A percentile compares a stretch with the other conserved stretches of the same genome.
Conservation (phyloP, 257 asterid species). For the Nicotiana noctiflora region DNA sequence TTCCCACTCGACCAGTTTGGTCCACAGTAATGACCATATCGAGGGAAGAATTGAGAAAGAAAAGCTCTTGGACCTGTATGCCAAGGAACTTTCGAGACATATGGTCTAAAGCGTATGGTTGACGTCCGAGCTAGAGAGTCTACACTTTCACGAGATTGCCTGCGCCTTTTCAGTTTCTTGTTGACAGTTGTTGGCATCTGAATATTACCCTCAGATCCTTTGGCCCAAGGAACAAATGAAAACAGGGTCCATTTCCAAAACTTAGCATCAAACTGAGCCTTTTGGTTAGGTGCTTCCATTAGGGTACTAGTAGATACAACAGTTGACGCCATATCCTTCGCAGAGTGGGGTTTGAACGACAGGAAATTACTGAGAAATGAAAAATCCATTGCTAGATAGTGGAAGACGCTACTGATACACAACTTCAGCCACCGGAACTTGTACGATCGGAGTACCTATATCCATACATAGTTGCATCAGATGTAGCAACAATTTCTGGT, state of each 20-base stretch:
- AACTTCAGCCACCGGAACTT: conserved; percentile 9
- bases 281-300: conserved; percentile 32
- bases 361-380: conserved; percentile 41
- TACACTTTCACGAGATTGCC: conserved; percentile 26
- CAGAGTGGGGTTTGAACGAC: conserved; percentile 40
- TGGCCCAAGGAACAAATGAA: conserved; percentile 58
- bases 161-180: conserved; percentile 47
- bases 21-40: conserved; percentile 92
- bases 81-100: conserved; percentile 91
- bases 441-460: conserved; percentile 4
- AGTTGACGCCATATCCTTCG: conserved; percentile 39
- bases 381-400: conserved; percentile 32
- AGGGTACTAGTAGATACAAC: conserved; percentile 26
- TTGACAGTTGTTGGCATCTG: conserved; percentile 76
- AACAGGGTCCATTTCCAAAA: conserved; percentile 48
- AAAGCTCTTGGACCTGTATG: conserved; percentile 85
- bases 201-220: conserved; percentile 35
- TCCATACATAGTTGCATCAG: neutral
- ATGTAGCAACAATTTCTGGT: neutral
- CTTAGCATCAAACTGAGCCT: conserved; percentile 24
- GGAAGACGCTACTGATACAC: neutral
- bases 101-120: conserved; percentile 72
- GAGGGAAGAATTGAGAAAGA: conserved; percentile 76
- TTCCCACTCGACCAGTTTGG: conserved; percentile 98
- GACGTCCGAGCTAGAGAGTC: conserved; percentile 36